These are phyloP conservation scores for Skeletonema menzelii DNA, from an alignment of 108 stramenopile species.

Conservation along the genomic window DNA sequence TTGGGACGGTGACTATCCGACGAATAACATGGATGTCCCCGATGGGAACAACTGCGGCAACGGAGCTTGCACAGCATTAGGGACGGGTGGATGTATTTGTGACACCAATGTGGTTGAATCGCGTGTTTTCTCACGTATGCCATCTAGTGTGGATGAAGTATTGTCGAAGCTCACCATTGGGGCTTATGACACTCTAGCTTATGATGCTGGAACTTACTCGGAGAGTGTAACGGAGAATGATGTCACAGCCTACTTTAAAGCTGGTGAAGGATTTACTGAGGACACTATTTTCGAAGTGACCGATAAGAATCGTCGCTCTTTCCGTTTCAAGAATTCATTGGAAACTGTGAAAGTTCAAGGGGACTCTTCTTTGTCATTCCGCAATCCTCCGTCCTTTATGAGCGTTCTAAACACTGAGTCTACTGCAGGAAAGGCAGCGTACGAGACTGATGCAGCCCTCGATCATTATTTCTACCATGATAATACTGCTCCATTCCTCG, in stretches of 20 bases:
- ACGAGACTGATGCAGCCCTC: slow-evolving; percentile 72
- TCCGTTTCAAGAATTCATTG: slow-evolving; percentile 58
- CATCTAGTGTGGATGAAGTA: slow-evolving; percentile 10
- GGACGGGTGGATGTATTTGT: slow-evolving; percentile 53
- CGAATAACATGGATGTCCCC: slow-evolving; percentile 1
- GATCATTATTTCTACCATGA: slow-evolving; percentile 67
- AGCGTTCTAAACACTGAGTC: slow-evolving; percentile 28
- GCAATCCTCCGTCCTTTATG: slow-evolving; percentile 65
- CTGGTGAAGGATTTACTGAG: neutral
- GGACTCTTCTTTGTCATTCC: slow-evolving; percentile 41
- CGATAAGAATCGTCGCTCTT: slow-evolving; percentile 23
- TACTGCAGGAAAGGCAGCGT: slow-evolving; percentile 54
- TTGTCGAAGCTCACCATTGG: slow-evolving; percentile 47
- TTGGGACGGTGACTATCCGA: slow-evolving; percentile 51
- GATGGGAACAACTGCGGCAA: slow-evolving; percentile 28
- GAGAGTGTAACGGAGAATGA: slow-evolving; percentile 13
- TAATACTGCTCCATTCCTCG: slow-evolving; percentile 70
- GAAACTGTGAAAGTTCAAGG: slow-evolving; percentile 35
- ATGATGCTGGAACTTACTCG: slow-evolving; percentile 11
- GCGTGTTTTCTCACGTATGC: slow-evolving; percentile 34
- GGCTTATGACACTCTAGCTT: slow-evolving; percentile 8
- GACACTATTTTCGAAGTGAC: slow-evolving; percentile 53
- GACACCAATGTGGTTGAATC: slow-evolving; percentile 38
- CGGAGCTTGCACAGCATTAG: slow-evolving; percentile 13
- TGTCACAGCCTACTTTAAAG: slow-evolving; percentile 28